Conservation (phyloP, 768 basidiomycete species). For the Psilocybe subaeruginosa region DNA sequence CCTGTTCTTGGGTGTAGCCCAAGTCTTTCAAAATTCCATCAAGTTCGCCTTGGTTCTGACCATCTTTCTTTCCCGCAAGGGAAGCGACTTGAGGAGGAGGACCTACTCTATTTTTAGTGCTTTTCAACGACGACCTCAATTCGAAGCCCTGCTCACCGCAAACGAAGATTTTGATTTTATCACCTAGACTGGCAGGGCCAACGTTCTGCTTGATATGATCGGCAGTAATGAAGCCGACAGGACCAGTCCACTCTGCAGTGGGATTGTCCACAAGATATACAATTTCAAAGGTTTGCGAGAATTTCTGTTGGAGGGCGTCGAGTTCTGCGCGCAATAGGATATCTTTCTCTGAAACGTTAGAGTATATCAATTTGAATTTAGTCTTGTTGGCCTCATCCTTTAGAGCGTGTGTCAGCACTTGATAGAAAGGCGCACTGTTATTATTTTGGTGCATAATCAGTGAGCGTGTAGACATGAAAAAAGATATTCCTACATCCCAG, state of each 20-base stretch:
- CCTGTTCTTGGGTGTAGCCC: slow-evolving; percentile 85
- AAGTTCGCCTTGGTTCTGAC: slow-evolving; percentile 78
- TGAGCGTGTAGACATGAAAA: not conserved
- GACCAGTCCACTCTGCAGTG: slow-evolving; percentile 56
- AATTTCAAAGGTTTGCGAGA: slow-evolving; percentile 72
- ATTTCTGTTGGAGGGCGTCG: slow-evolving; percentile 65
- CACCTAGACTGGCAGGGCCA: slow-evolving; percentile 55
- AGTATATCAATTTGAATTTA: slow-evolving; percentile 71
- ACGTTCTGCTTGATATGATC: slow-evolving; percentile 75
- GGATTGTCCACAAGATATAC: slow-evolving; percentile 87
- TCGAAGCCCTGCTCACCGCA: slow-evolving; percentile 59
- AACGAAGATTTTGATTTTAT: slow-evolving; percentile 84
- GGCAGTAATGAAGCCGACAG: slow-evolving; percentile 71
- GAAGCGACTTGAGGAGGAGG: slow-evolving; percentile 88
- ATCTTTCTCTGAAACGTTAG: slow-evolving; percentile 88
- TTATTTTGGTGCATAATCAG: not conserved
- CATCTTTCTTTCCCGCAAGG: slow-evolving; percentile 84
- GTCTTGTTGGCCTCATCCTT: not conserved
- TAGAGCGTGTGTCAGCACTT: not conserved
- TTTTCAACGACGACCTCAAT: not conserved
- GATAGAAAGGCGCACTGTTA: not conserved
- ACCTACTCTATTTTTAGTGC: slow-evolving; percentile 36
- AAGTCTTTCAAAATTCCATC: slow-evolving; percentile 77
- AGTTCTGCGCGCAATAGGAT: slow-evolving; percentile 82
- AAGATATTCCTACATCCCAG: slow-evolving; percentile 70